Conservation (phyloP, 2,329 filamentous ascomycete species). For the Pseudogymnoascus sp. region DNA sequence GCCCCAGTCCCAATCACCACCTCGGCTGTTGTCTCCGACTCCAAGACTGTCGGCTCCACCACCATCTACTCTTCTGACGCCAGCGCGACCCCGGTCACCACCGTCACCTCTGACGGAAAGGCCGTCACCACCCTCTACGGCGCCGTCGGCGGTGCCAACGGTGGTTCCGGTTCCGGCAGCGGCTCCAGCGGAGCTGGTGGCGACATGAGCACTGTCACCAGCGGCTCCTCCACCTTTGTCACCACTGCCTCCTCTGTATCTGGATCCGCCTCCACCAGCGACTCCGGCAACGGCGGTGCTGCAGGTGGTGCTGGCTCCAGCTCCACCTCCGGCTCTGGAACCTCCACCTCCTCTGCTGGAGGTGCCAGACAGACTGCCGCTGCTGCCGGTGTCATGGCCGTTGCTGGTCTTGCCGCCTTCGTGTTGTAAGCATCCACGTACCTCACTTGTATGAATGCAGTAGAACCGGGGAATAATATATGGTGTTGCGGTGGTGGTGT, state of each 20-base stretch:
- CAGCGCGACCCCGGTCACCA: background rate
- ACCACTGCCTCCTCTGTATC: conserved; percentile 15
- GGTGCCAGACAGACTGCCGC: conserved; percentile 5
- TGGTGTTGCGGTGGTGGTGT: background rate
- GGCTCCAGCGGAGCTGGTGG: conserved; percentile 14
- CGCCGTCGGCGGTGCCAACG: background rate
- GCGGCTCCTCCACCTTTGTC: conserved; percentile 18
- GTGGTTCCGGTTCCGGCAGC: background rate
- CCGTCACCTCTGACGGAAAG: background rate
- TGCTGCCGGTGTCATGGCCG: conserved; percentile 6
- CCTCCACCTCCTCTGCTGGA: conserved; percentile 12
- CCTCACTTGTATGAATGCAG: background rate
- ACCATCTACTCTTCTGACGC: conserved; percentile 10
- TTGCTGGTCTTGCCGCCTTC: conserved; percentile 6
- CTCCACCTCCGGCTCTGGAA: conserved; percentile 10
- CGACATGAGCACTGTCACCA: conserved; percentile 18
- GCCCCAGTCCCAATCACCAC: conserved; percentile 5
- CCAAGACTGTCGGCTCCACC: conserved; percentile 9
- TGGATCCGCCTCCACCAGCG: conserved; percentile 3
- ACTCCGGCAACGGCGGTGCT: conserved; percentile 1
- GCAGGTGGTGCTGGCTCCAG: conserved; percentile 13
- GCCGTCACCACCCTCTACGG: background rate
- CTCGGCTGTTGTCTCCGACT: background rate
- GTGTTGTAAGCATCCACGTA: conserved; percentile 2
- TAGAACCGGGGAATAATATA: background rate